These are phyloP conservation scores for Blastocystis sp. DNA, from an alignment of 352 stramenopile species.

Conservation along the genomic window DNA sequence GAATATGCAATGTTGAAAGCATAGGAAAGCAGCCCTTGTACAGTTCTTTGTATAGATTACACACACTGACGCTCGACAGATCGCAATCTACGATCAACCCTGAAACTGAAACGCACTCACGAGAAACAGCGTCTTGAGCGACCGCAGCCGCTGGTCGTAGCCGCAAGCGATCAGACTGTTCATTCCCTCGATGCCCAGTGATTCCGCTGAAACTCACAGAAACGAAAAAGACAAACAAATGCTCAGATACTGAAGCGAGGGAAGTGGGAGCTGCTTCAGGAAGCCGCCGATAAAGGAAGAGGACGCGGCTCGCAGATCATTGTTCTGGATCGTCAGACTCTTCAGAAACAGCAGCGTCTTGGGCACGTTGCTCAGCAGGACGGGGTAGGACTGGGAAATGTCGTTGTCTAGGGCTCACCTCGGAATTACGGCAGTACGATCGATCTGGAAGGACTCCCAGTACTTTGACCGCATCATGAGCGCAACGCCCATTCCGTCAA, in stretches of 20 bases:
- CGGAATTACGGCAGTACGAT: neutral
- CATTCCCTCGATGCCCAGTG: neutral
- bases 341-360: neutral
- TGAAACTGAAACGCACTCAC: neutral
- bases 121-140: neutral
- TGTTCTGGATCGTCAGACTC: neutral
- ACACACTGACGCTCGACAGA: neutral
- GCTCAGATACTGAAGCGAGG: neutral
- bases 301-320: neutral
- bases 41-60: neutral
- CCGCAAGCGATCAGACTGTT: neutral
- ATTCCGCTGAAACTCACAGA: neutral
- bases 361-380: neutral
- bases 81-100: constrained; percentile 7
- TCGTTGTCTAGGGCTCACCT: neutral
- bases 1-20: neutral
- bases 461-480: neutral
- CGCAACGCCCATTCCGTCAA: neutral
- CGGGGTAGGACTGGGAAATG: neutral
- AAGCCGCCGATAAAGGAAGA: constrained; percentile 2
- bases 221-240: no score
- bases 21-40: neutral
- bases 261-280: constrained; percentile 10
- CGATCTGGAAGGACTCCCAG: constrained; percentile 33
- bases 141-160: neutral